These are phyloP conservation scores for Zygosaccharomyces rouxii DNA, from an alignment of 805 yeast species.

Conservation along the genomic window DNA sequence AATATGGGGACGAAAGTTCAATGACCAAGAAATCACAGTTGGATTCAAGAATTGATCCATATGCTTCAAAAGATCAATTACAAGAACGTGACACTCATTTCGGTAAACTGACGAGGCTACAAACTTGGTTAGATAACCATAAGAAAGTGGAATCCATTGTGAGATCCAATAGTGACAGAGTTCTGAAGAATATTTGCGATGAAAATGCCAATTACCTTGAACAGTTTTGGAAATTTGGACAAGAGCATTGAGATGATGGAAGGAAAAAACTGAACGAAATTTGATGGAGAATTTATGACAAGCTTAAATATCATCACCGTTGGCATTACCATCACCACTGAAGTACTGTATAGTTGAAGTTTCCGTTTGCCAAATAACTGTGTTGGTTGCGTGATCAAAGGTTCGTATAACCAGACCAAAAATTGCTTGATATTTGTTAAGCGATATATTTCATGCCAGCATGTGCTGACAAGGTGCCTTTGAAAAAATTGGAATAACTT, in stretches of 20 bases:
- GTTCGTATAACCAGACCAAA: neutral
- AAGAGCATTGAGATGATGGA: neutral
- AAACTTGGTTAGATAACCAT: constrained; percentile 40
- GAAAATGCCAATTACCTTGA: constrained; percentile 26
- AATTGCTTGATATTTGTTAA: no score
- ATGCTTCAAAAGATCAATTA: constrained; percentile 41
- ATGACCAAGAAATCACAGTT: constrained; percentile 21
- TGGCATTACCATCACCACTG: no score
- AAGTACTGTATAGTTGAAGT: neutral
- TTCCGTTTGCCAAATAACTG: neutral
- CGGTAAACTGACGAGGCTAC: constrained; percentile 28
- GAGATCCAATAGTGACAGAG: constrained; percentile 33
- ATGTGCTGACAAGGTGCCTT: no score
- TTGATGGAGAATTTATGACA: neutral
- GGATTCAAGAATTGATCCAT: constrained; percentile 45
- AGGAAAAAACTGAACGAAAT: neutral
- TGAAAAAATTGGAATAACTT: neutral
- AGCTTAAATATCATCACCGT: neutral
- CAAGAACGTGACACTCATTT: constrained; percentile 32
- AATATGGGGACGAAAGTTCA: constrained; percentile 18
- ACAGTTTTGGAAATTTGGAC: constrained; percentile 19
- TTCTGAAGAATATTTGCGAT: constrained; percentile 38
- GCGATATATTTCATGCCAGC: no score
- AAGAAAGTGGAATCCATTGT: constrained; percentile 40
- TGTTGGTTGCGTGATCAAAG: neutral